These are phyloP conservation scores for Glycine latifolia DNA, from an alignment of 306 rosid genomes.

Conservation along the genomic window DNA sequence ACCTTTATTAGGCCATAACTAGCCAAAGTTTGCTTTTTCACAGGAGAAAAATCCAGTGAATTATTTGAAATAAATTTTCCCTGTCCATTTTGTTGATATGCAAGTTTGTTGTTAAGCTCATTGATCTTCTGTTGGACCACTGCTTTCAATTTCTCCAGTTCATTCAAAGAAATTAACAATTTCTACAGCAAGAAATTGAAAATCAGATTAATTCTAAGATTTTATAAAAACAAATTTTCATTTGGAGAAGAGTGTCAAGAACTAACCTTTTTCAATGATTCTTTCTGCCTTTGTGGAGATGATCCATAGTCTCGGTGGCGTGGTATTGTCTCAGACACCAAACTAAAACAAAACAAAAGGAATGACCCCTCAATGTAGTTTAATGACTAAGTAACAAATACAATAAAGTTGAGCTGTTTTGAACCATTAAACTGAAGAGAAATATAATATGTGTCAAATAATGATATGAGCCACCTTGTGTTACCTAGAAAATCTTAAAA, in stretches of 20 bases:
- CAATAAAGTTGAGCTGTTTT: conserved; percentile 7
- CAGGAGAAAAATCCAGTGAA: conserved; percentile 53
- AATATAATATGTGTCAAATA: conserved; percentile 14
- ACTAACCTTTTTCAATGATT: conserved; percentile 72
- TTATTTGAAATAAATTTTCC: conserved; percentile 60
- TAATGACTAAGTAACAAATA: conserved; percentile 36
- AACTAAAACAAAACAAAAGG: conserved; percentile 57
- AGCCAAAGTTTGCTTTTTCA: conserved; percentile 53
- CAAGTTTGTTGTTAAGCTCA: conserved; percentile 64
- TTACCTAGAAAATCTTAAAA: conserved; percentile 93
- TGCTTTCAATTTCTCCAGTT: conserved; percentile 89
- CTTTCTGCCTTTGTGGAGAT: conserved; percentile 66
- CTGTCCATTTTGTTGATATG: conserved; percentile 56
- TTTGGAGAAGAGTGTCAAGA: conserved; percentile 17
- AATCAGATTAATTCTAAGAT: conserved; percentile 39
- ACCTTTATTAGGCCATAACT: conserved; percentile 65
- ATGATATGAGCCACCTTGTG: neutral
- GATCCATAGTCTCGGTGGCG: conserved; percentile 72
- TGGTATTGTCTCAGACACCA: conserved; percentile 92
- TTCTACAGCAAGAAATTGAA: conserved; percentile 56
- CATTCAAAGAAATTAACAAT: conserved; percentile 70
- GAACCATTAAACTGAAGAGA: conserved; percentile 31
- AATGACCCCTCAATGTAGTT: conserved; percentile 31
- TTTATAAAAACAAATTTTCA: neutral
- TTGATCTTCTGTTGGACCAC: conserved; percentile 75